A percentile compares a stretch with the other conserved stretches of the same genome.
These are phyloP conservation scores for Falciphora oryzae DNA, from an alignment of 2,329 filamentous ascomycete genomes.

Conservation along the genomic window DNA sequence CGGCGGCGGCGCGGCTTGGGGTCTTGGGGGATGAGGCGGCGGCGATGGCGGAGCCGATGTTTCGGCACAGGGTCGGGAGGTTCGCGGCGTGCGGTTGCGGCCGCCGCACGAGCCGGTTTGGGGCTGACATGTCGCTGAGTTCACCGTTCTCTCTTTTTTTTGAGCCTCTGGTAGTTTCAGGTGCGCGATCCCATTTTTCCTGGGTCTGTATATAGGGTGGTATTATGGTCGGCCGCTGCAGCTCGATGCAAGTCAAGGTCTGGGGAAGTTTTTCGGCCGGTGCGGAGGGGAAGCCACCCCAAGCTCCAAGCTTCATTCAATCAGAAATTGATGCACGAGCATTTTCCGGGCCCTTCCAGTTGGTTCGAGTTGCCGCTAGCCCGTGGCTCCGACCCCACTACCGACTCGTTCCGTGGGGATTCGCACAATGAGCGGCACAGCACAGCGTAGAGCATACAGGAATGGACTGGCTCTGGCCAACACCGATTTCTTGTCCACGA, in stretches of 20 bases:
- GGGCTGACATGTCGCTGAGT: neutral
- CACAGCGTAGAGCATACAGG: too few species aligned
- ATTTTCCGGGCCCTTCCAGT: neutral
- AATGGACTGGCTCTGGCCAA: too few species aligned
- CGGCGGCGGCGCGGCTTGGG: neutral
- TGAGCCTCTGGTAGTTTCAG: neutral
- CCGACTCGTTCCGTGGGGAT: too few species aligned
- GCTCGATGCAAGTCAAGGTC: neutral
- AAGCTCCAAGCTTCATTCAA: neutral
- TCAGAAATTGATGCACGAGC: neutral
- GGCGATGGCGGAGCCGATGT: slow-evolving; percentile 15
- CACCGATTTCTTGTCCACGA: too few species aligned
- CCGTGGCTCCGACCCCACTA: neutral
- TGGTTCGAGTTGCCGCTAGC: neutral
- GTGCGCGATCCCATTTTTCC: neutral
- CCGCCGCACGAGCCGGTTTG: slow-evolving; percentile 14
- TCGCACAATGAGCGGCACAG: too few species aligned
- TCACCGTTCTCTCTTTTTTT: neutral
- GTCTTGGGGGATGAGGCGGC: slow-evolving; percentile 8
- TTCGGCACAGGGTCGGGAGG: slow-evolving; percentile 19
- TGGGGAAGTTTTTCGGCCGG: slow-evolving; percentile 3
- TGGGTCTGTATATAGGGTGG: neutral
- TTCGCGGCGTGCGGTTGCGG: slow-evolving; percentile 23
- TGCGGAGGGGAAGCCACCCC: neutral
- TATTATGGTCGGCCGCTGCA: neutral